Conservation (phyloP, 108 stramenopile genomes). For the Poteriospumella lacustris region DNA sequence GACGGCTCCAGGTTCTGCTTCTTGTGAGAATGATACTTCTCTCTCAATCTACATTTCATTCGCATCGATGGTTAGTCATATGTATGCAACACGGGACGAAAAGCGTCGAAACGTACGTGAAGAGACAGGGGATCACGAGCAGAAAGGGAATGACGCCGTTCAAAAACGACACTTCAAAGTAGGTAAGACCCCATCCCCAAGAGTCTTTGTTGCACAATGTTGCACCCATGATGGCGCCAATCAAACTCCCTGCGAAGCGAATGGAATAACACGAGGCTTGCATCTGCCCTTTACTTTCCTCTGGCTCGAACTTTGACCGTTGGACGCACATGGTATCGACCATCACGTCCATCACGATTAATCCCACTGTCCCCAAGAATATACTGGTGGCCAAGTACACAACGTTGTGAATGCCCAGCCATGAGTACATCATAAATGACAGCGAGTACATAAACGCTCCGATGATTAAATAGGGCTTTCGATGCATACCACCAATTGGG, state of each 20-base stretch:
- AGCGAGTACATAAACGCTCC: slow-evolving; percentile 52
- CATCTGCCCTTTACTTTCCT: slow-evolving; percentile 56
- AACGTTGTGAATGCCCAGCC: neutral
- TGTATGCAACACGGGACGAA: neutral
- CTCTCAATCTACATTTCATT: neutral
- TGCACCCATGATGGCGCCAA: slow-evolving; percentile 53
- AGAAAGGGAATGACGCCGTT: slow-evolving; percentile 57
- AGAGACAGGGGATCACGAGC: slow-evolving; percentile 43
- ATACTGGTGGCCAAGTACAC: neutral
- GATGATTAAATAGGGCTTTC: slow-evolving; percentile 60
- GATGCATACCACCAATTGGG: slow-evolving; percentile 57
- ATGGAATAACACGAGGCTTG: slow-evolving; percentile 57
- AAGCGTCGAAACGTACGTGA: neutral
- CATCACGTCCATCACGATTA: slow-evolving; percentile 65
- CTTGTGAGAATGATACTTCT: neutral
- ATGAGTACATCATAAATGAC: slow-evolving; percentile 4
- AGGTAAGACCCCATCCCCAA: slow-evolving; percentile 60
- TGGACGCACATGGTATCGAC: slow-evolving; percentile 65
- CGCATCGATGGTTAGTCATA: no score
- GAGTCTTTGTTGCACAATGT: slow-evolving; percentile 54
- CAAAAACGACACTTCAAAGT: slow-evolving; percentile 46
- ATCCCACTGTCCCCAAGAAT: slow-evolving; percentile 44
- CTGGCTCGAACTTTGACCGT: slow-evolving; percentile 52
- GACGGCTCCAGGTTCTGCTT: neutral
- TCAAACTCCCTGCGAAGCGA: slow-evolving; percentile 54